A percentile compares a stretch with the other conserved stretches of the same genome.
These are phyloP conservation scores for Lippia alba DNA, from an alignment of 305 asterid genomes.

Conservation along the genomic window DNA sequence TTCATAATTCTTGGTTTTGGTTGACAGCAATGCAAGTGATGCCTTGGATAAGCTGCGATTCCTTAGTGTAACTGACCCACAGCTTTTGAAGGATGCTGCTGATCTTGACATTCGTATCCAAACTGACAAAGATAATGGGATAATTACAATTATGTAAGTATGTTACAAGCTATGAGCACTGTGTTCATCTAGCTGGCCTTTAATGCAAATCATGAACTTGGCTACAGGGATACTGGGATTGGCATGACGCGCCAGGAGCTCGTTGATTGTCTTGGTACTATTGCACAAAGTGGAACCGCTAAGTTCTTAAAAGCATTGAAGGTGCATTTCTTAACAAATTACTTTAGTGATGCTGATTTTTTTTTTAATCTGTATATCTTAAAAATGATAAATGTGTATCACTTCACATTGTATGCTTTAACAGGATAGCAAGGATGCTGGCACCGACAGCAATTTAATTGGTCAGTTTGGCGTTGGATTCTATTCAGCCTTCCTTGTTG, in stretches of 20 bases:
- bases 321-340: conserved; percentile 44
- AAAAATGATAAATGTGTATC: conserved; percentile 7
- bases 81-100: conserved; percentile 68
- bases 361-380: conserved; percentile 11
- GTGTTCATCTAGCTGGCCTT: conserved; percentile 8
- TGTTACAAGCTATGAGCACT: conserved; percentile 11
- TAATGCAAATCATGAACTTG: conserved; percentile 22
- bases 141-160: conserved; percentile 83
- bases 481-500: conserved; percentile 94
- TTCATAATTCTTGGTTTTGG: conserved; percentile 25
- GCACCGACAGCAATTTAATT: conserved; percentile 91
- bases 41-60: conserved; percentile 98
- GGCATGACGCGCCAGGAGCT: conserved; percentile 97
- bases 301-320: conserved; percentile 89
- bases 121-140: conserved; percentile 90
- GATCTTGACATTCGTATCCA: conserved; percentile 93
- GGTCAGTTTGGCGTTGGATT: conserved; percentile 99
- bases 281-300: conserved; percentile 99
- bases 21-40: conserved; percentile 94
- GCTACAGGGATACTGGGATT: conserved; percentile 88
- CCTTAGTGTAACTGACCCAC: conserved; percentile 86
- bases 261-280: conserved; percentile 95
- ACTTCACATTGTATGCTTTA: conserved; percentile 29
- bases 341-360: conserved; percentile 21
- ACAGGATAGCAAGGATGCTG: conserved; percentile 96